phyloP scores from a whole-genome alignment of 345 rosid genomes.

The Eutrema japonicum region DNA sequence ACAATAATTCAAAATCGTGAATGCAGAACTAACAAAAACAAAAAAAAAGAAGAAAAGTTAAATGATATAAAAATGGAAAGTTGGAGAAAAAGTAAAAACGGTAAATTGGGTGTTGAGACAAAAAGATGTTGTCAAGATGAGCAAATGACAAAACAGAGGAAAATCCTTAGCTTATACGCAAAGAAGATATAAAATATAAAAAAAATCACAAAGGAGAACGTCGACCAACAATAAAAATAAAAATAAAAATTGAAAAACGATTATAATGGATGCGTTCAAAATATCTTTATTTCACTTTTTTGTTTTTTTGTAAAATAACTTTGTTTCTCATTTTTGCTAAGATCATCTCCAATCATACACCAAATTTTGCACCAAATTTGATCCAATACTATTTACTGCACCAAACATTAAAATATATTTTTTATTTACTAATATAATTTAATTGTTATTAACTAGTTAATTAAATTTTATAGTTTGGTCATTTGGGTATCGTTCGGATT shows the following conservation, averaged over 20 bases:
- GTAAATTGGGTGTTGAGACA: conserved; percentile 23
- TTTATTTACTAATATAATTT: too few relatives aligned
- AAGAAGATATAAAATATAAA: conserved; percentile 24
- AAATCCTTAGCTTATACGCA: conserved; percentile 33
- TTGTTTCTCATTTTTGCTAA: not conserved
- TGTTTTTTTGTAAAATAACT: not conserved
- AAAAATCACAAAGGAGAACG: not conserved
- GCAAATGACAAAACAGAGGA: not conserved
- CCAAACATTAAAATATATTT: too few relatives aligned
- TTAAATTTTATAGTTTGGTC: too few relatives aligned
- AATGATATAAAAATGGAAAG: conserved; percentile 19
- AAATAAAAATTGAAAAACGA: not conserved
- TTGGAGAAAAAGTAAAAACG: conserved; percentile 10
- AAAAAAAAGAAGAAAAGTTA: not conserved
- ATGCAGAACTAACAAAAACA: not conserved
- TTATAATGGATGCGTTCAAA: conserved; percentile 5
- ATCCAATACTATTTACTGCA: too few relatives aligned
- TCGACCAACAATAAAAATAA: conserved; percentile 9
- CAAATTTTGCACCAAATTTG: too few relatives aligned
- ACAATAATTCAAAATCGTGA: not conserved
- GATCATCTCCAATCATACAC: too few relatives aligned
- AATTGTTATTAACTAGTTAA: too few relatives aligned
- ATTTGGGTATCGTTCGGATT: too few relatives aligned
- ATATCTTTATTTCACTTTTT: conserved; percentile 17
- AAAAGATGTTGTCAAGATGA: not conserved